phyloP scores from a whole-genome alignment of 148 eudicot genomes.

The Rhododendron williamsianum region DNA sequence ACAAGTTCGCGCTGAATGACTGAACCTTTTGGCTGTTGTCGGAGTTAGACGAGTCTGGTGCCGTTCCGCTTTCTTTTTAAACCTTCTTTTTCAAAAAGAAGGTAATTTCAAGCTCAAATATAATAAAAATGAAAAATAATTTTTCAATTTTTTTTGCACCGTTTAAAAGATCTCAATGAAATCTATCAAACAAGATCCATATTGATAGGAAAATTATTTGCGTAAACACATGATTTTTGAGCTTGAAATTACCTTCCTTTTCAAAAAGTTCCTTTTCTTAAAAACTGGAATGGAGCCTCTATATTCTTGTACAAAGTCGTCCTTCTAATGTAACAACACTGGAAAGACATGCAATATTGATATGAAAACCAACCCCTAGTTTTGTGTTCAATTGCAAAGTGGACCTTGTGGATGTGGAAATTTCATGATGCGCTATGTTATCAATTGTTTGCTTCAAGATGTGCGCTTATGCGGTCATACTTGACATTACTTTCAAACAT shows the following conservation, averaged over 20 bases:
- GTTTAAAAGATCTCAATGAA: too few species aligned
- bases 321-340: background rate
- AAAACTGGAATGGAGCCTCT: too few species aligned
- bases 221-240: too few species aligned
- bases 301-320: background rate
- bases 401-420: background rate
- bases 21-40: background rate
- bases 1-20: background rate
- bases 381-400: background rate
- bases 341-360: background rate
- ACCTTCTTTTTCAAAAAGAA: too few species aligned
- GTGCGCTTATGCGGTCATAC: background rate
- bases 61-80: too few species aligned
- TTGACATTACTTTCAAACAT: background rate
- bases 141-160: too few species aligned
- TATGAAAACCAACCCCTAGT: background rate
- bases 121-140: too few species aligned
- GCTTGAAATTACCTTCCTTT: too few species aligned
- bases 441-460: background rate
- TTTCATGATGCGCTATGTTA: background rate
- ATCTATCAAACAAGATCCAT: too few species aligned
- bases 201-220: too few species aligned
- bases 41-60: background rate
- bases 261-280: too few species aligned
- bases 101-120: too few species aligned